These are phyloP conservation scores for Ogataea paraovalis DNA, from an alignment of 805 yeast species.

Conservation along the genomic window DNA sequence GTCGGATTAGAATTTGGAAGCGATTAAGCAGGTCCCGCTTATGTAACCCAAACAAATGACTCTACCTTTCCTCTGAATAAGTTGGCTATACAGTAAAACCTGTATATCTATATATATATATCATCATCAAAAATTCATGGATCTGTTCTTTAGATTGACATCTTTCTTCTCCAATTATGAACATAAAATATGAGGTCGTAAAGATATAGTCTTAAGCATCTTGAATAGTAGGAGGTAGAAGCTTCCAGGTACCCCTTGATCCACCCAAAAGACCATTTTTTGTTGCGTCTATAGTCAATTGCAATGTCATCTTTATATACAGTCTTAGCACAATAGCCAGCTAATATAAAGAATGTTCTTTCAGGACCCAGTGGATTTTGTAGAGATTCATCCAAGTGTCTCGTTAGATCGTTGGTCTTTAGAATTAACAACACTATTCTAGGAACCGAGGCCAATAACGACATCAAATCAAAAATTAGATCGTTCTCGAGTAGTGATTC, in stretches of 20 bases:
- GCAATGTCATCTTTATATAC: constrained; percentile 60
- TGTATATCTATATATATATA: not conserved
- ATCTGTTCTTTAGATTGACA: not conserved
- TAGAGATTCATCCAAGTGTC: constrained; percentile 81
- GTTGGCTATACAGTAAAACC: too few species aligned
- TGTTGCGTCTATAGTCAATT: constrained; percentile 6
- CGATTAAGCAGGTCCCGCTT: too few species aligned
- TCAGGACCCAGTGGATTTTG: constrained; percentile 83
- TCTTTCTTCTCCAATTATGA: constrained; percentile 4
- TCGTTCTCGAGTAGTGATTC: constrained; percentile 56
- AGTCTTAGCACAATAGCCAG: constrained; percentile 79
- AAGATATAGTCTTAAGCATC: constrained; percentile 29
- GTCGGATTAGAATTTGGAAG: too few species aligned
- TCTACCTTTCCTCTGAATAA: too few species aligned
- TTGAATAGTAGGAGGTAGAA: constrained; percentile 30
- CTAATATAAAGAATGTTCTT: constrained; percentile 83
- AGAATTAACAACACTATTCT: constrained; percentile 78
- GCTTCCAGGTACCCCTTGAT: constrained; percentile 26
- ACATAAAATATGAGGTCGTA: constrained; percentile 31
- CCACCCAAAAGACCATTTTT: constrained; percentile 22
- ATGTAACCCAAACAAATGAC: too few species aligned
- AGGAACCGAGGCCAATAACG: constrained; percentile 74
- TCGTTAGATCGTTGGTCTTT: constrained; percentile 90
- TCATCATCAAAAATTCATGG: not conserved
- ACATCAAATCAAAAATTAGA: constrained; percentile 71